A percentile compares a stretch with the other conserved stretches of the same genome.
Conservation (phyloP, 2,329 filamentous ascomycete genomes). For the Westerdykella ornata region DNA sequence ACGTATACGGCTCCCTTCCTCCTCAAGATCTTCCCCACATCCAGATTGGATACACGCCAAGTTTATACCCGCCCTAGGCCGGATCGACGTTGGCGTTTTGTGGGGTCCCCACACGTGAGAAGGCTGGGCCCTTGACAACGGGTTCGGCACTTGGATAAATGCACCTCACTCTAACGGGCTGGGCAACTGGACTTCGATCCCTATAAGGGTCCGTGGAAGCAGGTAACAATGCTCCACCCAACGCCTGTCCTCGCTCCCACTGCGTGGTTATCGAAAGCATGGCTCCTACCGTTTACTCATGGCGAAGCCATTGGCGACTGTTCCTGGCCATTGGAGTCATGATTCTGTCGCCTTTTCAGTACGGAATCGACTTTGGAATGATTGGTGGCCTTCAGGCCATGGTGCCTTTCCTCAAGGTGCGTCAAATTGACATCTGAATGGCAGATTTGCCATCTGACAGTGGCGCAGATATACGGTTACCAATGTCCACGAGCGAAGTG, state of each 20-base stretch:
- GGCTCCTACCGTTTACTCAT: slow-evolving; percentile 19
- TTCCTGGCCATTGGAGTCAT: slow-evolving; percentile 46
- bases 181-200: slow-evolving; percentile 12
- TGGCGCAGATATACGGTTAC: slow-evolving; percentile 26
- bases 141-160: slow-evolving; percentile 29
- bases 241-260: slow-evolving; percentile 1
- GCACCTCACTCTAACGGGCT: slow-evolving; percentile 11
- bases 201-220: slow-evolving; percentile 16
- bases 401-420: slow-evolving; percentile 44
- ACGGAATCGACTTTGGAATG: slow-evolving; percentile 48
- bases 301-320: slow-evolving; percentile 40
- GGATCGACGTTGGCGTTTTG: slow-evolving; percentile 11
- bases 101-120: slow-evolving; percentile 21
- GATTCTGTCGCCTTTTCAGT: slow-evolving; percentile 48
- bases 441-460: neutral
- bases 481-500: slow-evolving; percentile 14
- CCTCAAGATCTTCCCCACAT: slow-evolving; percentile 22
- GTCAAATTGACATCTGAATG: neutral
- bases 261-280: slow-evolving; percentile 8
- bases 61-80: slow-evolving; percentile 10
- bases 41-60: slow-evolving; percentile 17
- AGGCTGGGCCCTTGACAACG: slow-evolving; percentile 14
- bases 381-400: slow-evolving; percentile 49
- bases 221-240: slow-evolving; percentile 6
- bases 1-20: slow-evolving; percentile 1